Conservation (phyloP, 2,329 filamentous ascomycete genomes). For the Macroventuria anomochaeta region DNA sequence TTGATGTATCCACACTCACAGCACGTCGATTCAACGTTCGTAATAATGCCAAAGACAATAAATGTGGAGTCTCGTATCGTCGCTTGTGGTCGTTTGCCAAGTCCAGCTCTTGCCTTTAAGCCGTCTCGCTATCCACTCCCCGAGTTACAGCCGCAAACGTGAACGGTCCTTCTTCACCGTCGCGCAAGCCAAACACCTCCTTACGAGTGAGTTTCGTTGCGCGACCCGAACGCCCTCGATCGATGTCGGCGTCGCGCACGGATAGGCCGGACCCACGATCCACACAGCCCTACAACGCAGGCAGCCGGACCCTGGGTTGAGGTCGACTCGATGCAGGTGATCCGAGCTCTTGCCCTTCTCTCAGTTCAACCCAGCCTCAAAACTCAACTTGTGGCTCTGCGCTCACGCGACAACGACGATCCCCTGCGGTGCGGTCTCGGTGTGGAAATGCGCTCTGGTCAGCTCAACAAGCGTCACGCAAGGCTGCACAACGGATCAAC, state of each 20-base stretch:
- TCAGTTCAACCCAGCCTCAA: background rate
- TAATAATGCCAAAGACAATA: background rate
- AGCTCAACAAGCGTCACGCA: background rate
- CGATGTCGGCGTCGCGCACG: slow-evolving; percentile 8
- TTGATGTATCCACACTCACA: background rate
- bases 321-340: slow-evolving; percentile 3
- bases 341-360: slow-evolving; percentile 12
- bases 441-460: background rate
- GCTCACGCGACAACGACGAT: background rate
- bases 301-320: slow-evolving; percentile 8
- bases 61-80: background rate
- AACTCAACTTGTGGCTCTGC: background rate
- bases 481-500: background rate
- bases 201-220: background rate
- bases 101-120: background rate
- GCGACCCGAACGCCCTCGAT: background rate
- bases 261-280: slow-evolving; percentile 2
- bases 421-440: background rate
- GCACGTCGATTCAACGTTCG: background rate
- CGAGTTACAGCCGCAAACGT: background rate
- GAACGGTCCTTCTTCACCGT: slow-evolving; percentile 1
- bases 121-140: background rate
- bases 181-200: background rate
- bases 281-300: slow-evolving; percentile 9
- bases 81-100: background rate